Evolutionary conservation across 2,329 filamentous ascomycete species (phyloP), one percentile per base, ranked within the genome.

Genomic region (Arthrobotrys musiformis): DNA sequence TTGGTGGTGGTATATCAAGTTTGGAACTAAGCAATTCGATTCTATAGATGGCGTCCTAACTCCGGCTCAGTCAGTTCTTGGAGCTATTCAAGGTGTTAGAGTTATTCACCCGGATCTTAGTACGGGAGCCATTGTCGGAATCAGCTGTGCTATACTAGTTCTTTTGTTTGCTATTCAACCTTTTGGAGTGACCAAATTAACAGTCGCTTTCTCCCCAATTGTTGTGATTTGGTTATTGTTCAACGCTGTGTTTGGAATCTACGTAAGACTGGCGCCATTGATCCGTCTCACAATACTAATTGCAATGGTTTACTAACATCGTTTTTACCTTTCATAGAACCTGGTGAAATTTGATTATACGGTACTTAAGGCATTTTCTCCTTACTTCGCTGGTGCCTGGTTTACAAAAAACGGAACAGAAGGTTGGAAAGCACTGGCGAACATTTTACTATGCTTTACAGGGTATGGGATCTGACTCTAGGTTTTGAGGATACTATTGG

Each of bases 361-460:
- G 1, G 87, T 89, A 0, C 82, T 89, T 28, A 83, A 86, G 80
- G 88, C 88, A 0, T 89, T 89, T 78, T 87, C 84, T 42, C 88
- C 88, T 0, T 87, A 86, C 78, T 90, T 87, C 73, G 89, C 89
- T 2, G 88, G 90, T 69, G 81, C 85, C 2, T 92, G 89, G 81
- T 85, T 92, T 42, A 82, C 87, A 19, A 85, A 88, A 13, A 89
- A 90, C 80, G 86, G 86, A 64, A 85, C 87, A 2, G 85, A 87
- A 4, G 90, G 89, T 0, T 92, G 90, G 90, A 85, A 85, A 72
- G 88, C 87, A 73, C 85, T 92, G 0, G 90, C 90, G n/a, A 91
- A 92, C 3, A 88, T 93, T 19, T 83, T 94, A 1, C 86, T 94
- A 8, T 88, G 90, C 1, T 93, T 94, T 80, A 93, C 92, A 1